Conservation (phyloP, 106 monocot genomes). For the Dioscorea dumetorum region DNA sequence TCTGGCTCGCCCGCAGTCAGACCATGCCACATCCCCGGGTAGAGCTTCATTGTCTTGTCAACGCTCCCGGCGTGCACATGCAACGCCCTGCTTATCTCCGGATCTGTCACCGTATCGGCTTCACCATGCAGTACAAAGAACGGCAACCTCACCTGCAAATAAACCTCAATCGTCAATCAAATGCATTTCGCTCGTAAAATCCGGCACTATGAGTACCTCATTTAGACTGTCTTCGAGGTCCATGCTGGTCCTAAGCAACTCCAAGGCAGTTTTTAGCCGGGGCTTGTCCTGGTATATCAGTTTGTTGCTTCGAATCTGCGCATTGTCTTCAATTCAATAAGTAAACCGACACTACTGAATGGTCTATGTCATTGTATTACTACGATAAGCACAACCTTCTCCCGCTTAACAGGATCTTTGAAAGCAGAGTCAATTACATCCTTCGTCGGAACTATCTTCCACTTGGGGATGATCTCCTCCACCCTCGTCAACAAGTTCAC, state of each 20-base stretch:
- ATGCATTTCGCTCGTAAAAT: no score
- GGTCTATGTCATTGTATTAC: no score
- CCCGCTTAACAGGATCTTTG: constrained; percentile 85
- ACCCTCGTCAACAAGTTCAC: constrained; percentile 58
- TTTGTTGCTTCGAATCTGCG: constrained; percentile 71
- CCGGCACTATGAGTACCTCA: constrained; percentile 12
- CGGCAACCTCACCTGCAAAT: constrained; percentile 55
- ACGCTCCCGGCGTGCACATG: constrained; percentile 56
- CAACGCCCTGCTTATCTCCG: constrained; percentile 81
- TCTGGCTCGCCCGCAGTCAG: constrained; percentile 94
- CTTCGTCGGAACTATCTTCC: constrained; percentile 97
- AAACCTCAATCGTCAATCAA: constrained; percentile 18
- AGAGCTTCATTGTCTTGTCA: constrained; percentile 91
- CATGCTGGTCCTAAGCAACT: constrained; percentile 84
- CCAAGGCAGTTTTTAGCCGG: constrained; percentile 84
- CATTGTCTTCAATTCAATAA: neutral
- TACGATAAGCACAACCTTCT: constrained; percentile 34
- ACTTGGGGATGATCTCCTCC: constrained; percentile 90
- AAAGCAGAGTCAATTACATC: constrained; percentile 87
- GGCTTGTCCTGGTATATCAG: constrained; percentile 95
- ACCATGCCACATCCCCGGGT: constrained; percentile 97
- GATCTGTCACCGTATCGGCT: constrained; percentile 90
- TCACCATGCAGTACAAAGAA: constrained; percentile 89
- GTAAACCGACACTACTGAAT: no score
- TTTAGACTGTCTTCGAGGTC: constrained; percentile 53